Percentiles rank a stretch among this genome's conserved stretches.
Conservation (phyloP, 2,329 filamentous ascomycete genomes). For the Colletotrichum karsti region DNA sequence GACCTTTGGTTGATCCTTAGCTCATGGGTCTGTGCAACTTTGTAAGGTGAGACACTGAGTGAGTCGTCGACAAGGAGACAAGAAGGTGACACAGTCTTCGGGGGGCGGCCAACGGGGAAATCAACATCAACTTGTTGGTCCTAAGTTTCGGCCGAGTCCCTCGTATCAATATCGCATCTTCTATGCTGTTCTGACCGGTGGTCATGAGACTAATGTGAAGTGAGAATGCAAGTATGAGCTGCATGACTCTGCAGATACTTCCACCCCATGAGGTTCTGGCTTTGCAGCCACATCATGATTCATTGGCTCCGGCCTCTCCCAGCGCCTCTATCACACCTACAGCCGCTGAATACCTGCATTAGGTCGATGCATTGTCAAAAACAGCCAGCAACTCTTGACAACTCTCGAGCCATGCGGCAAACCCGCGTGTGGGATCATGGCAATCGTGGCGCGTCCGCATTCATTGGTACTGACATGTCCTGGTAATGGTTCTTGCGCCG, state of each 20-base stretch:
- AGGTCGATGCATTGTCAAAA: slow-evolving; percentile 9
- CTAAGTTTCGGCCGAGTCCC: neutral
- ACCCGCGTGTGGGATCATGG: neutral
- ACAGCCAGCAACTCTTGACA: neutral
- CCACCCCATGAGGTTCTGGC: neutral
- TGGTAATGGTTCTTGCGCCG: neutral
- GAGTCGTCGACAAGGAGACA: neutral
- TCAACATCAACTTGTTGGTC: neutral
- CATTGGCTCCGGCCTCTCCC: neutral
- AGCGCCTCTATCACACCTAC: slow-evolving; percentile 2
- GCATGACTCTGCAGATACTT: neutral
- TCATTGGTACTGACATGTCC: slow-evolving; percentile 2
- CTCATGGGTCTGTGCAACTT: neutral
- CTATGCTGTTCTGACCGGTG: neutral
- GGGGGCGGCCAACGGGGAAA: neutral
- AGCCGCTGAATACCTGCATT: slow-evolving; percentile 7
- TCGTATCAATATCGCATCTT: neutral
- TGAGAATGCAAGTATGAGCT: neutral
- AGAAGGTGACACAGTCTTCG: neutral
- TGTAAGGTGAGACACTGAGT: neutral
- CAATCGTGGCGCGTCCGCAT: slow-evolving; percentile 9
- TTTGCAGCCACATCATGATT: neutral
- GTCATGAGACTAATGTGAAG: neutral
- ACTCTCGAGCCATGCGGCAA: neutral
- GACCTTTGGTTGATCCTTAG: neutral